These are phyloP conservation scores for Zymoseptoria pseudotritici DNA, from an alignment of 2,329 filamentous ascomycete species.

Conservation along the genomic window DNA sequence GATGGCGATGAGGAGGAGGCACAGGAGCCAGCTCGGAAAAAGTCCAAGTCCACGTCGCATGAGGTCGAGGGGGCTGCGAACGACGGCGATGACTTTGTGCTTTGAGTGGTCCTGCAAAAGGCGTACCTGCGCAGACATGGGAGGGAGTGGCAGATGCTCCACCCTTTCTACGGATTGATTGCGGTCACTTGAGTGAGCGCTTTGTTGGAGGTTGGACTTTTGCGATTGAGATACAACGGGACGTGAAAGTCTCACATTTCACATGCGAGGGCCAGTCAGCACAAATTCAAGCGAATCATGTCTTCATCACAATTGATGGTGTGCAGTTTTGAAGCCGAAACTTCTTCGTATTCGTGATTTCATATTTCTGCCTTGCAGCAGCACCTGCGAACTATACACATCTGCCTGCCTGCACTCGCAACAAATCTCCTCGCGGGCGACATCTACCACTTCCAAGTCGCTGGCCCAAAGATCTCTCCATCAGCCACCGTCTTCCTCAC, in stretches of 20 bases:
- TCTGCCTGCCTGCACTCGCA: too few relatives aligned
- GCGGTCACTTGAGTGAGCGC: too few relatives aligned
- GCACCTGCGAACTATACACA: background rate
- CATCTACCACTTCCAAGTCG: conserved; percentile 21
- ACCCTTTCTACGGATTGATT: too few relatives aligned
- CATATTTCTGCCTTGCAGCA: background rate
- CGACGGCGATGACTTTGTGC: background rate
- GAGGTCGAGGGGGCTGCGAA: background rate
- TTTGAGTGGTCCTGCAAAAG: background rate
- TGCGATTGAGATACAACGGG: too few relatives aligned
- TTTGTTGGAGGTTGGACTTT: too few relatives aligned
- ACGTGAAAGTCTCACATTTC: too few relatives aligned
- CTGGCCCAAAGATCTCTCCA: conserved; percentile 59
- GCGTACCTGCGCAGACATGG: too few relatives aligned
- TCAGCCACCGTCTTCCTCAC: conserved; percentile 44
- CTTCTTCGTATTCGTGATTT: background rate
- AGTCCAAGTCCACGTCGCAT: background rate
- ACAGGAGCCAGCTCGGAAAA: background rate
- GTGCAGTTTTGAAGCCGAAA: background rate
- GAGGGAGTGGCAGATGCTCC: too few relatives aligned
- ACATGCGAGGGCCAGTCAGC: too few relatives aligned
- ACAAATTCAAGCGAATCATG: too few relatives aligned
- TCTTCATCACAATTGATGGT: too few relatives aligned
- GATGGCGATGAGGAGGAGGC: background rate
- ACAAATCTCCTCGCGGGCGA: too few relatives aligned